Evolutionary conservation across 768 basidiomycete genomes (phyloP), one percentile per base, ranked within the genome.

Genomic region (Amanita muscaria): DNA sequence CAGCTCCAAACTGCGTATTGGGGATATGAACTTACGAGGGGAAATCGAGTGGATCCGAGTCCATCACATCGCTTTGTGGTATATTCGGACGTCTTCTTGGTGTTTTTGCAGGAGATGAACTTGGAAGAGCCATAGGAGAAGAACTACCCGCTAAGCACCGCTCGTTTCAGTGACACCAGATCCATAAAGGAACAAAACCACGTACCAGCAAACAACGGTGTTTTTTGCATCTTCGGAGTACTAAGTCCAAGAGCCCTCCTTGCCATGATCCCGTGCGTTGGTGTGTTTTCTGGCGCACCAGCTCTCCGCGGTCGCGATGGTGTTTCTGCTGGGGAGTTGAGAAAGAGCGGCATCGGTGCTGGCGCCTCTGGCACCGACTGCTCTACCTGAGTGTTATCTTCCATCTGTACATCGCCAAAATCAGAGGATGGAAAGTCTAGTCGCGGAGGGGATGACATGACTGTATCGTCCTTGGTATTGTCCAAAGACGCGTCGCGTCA

Each of bases 41-140:
- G 53, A 84, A 85, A 46, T 79, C 73, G 10, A 85, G 70, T 18
- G 80, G 80, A 52, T 83, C 81, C 2, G 81, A 83, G 52, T 77
- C 75, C 44, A 53, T 61, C 49, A 59, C 72, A 53, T 49, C 60
- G 58, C 63, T 69, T 21, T 63, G 66, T 42, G 56, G 52, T 19
- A 63, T 44, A 40, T 57, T 50, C 6, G 50, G 58, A 47, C 62
- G 67, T 55, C 63, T 67, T 51, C 60, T 62, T 29, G 68, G 66
- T 29, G 65, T 72, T 57, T 73, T 79, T 19, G 59, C 55, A 4
- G 80, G 78, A 0, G 79, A 77, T 9, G 81, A 82, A 42, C 74
- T 79, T 0, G 80, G 82, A 53, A 76, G 81, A 3, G 72, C 67
- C 53, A 83, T 63, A 3, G 80, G 80, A 2, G 80, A 80, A 8